Percentiles rank a stretch among this genome's conserved stretches.
Conservation (phyloP, 2,329 filamentous ascomycete genomes). For the Colletotrichum sp. region DNA sequence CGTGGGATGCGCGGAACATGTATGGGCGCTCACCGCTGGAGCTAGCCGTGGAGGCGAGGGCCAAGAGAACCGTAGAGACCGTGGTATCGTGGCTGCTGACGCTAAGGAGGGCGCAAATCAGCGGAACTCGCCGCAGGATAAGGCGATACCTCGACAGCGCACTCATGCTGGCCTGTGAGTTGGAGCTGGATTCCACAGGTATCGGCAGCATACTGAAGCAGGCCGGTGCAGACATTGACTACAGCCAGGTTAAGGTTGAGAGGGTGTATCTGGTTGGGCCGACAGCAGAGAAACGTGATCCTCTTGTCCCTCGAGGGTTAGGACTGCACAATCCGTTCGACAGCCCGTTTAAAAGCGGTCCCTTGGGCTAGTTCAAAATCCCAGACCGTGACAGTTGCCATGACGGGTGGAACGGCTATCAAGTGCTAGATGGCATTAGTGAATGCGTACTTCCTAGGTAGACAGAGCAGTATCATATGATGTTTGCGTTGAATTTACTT, state of each 20-base stretch:
- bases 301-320: background rate
- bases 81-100: background rate
- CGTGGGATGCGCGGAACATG: background rate
- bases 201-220: background rate
- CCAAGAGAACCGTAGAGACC: background rate
- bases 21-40: background rate
- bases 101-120: rapidly evolving
- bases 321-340: background rate
- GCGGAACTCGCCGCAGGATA: rapidly evolving
- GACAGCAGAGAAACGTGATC: background rate
- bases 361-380: background rate
- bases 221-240: background rate
- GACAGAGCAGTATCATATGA: background rate
- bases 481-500: background rate
- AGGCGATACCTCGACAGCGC: background rate
- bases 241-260: background rate
- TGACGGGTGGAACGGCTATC: background rate
- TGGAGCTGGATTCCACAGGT: background rate
- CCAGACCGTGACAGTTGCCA: background rate
- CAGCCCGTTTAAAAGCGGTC: background rate
- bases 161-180: background rate
- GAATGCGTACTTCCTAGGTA: rapidly evolving
- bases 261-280: background rate
- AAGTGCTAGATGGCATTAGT: background rate
- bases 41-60: background rate